A percentile compares a stretch with the other conserved stretches of the same genome.
These are phyloP conservation scores for Ascochyta fabae DNA, from an alignment of 2,329 filamentous ascomycete genomes.

Conservation along the genomic window DNA sequence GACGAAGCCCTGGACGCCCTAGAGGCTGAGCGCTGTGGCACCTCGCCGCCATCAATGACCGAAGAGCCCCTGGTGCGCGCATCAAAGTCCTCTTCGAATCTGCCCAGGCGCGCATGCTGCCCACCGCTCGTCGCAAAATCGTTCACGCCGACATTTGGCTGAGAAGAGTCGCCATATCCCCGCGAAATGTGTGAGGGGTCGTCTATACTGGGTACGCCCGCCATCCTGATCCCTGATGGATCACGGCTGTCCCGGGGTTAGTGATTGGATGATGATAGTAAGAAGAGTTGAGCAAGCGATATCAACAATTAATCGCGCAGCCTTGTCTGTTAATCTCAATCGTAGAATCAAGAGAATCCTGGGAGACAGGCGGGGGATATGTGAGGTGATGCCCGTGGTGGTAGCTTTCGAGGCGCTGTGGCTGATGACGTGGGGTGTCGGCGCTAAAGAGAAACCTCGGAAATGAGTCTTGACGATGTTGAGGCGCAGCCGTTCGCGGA, in stretches of 20 bases:
- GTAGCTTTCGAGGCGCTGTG: constrained; percentile 9
- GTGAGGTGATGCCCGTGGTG: constrained; percentile 8
- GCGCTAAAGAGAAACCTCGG: constrained; percentile 14
- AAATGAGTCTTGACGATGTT: constrained; percentile 15
- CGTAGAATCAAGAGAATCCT: not conserved
- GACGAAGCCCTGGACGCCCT: constrained; percentile 49
- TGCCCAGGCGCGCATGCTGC: constrained; percentile 50
- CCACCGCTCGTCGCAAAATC: constrained; percentile 50
- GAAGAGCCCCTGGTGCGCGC: constrained; percentile 71
- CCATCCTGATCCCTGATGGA: constrained; percentile 33
- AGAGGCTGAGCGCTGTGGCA: constrained; percentile 68
- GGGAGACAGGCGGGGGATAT: constrained; percentile 7
- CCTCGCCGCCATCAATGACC: constrained; percentile 61
- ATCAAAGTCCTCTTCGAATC: constrained; percentile 75
- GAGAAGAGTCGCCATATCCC: constrained; percentile 41
- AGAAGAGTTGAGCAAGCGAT: not conserved
- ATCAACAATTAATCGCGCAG: not conserved
- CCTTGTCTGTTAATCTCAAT: not conserved
- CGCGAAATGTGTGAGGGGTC: constrained; percentile 47
- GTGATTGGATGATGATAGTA: constrained; percentile 22
- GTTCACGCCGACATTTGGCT: constrained; percentile 33
- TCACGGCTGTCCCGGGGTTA: constrained; percentile 20
- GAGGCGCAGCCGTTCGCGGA: constrained; percentile 27
- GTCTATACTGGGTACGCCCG: constrained; percentile 46
- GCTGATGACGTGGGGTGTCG: constrained; percentile 16